Evolutionary conservation across 129 eudicot species (phyloP).

Genomic region (Centella asiatica): DNA sequence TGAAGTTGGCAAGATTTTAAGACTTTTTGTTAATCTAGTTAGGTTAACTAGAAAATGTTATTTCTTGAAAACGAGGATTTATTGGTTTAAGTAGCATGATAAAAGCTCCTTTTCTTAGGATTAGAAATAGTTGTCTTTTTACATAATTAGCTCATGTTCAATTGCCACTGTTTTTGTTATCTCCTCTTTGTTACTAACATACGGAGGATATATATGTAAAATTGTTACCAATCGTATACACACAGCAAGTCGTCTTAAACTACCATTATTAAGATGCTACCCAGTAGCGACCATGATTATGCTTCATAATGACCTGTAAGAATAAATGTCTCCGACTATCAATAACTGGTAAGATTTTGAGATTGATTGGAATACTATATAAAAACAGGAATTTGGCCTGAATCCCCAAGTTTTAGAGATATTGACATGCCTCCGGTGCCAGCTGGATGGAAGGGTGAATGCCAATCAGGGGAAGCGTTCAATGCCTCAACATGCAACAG

Average conservation of each 20-base stretch:
- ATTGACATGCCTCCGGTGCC: conserved; percentile 79
- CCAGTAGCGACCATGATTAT: not conserved
- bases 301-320: not conserved
- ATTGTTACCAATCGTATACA: not conserved
- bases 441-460: conserved; percentile 68
- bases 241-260: not conserved
- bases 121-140: not conserved
- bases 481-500: conserved; percentile 75
- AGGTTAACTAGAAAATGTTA: conserved; percentile 6
- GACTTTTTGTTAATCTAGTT: not conserved
- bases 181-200: not conserved
- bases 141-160: not conserved
- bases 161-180: not conserved
- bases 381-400: conserved; percentile 89
- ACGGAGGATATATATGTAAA: conserved; percentile 1
- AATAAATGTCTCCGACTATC: not conserved
- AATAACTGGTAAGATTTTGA: conserved; percentile 10
- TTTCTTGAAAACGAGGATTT: conserved; percentile 12
- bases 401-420: conserved; percentile 77
- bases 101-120: conserved; percentile 6
- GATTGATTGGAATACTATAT: not conserved
- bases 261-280: not conserved
- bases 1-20: conserved; percentile 3
- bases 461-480: conserved; percentile 86
- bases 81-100: not conserved